A percentile compares a stretch with the other conserved stretches of the same genome.
phyloP scores from a whole-genome alignment of 495 filamentous ascomycete genomes.

The Penicillium angulare region DNA sequence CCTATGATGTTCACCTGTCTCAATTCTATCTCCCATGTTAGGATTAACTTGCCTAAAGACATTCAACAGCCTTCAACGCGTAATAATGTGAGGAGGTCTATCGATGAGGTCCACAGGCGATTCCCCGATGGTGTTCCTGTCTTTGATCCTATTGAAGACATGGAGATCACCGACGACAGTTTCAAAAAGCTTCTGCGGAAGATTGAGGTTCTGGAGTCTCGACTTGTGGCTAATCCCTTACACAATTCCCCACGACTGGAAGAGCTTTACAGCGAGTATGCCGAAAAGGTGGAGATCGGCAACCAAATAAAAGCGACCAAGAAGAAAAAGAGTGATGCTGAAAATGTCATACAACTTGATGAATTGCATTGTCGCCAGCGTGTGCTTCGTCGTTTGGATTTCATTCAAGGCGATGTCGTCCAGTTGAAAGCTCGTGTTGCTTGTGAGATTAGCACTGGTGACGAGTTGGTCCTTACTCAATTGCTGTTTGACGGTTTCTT shows the following conservation, averaged over 20 bases:
- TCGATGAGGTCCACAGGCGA: conserved; percentile 74
- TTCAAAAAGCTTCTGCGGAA: conserved; percentile 94
- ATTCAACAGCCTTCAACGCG: conserved; percentile 58
- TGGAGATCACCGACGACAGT: conserved; percentile 84
- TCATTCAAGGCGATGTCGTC: conserved; percentile 96
- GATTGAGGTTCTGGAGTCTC: conserved; percentile 95
- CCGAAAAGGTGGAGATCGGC: conserved; percentile 69
- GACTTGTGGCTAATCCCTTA: conserved; percentile 80
- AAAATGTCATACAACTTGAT: conserved; percentile 86
- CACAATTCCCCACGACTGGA: conserved; percentile 82
- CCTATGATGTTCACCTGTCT: conserved; percentile 84
- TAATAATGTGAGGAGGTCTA: conserved; percentile 60
- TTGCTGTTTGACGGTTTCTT: conserved; percentile 97
- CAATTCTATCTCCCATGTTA: conserved; percentile 70
- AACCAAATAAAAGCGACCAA: conserved; percentile 81
- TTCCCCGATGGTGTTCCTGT: conserved; percentile 92
- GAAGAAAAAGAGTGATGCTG: conserved; percentile 78
- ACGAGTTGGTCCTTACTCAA: conserved; percentile 89
- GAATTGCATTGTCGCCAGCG: conserved; percentile 95
- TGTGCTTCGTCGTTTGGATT: conserved; percentile 91
- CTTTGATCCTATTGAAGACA: conserved; percentile 90
- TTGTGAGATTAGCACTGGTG: conserved; percentile 92
- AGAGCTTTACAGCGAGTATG: conserved; percentile 80
- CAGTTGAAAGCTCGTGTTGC: conserved; percentile 94
- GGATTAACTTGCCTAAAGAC: conserved; percentile 77